Percentiles rank a stretch among this genome's conserved stretches.
phyloP scores from a whole-genome alignment of 2,329 filamentous ascomycete genomes.

The Fonsecaea pedrosoi region DNA sequence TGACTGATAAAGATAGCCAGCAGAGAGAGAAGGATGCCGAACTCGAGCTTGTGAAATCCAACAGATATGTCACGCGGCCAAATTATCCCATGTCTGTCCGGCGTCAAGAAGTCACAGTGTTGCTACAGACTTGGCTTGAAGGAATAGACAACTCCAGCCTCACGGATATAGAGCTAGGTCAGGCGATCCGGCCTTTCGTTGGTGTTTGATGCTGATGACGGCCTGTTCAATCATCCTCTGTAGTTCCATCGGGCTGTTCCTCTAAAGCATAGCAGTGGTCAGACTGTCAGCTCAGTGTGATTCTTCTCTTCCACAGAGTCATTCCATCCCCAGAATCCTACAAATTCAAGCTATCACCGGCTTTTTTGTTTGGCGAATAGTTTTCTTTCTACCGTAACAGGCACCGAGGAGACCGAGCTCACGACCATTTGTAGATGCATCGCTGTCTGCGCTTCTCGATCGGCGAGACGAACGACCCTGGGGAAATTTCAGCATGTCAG shows the following conservation, averaged over 20 bases:
- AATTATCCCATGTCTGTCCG: no score
- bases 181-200: no score
- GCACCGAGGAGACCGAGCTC: background rate
- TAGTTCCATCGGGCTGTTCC: no score
- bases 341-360: background rate
- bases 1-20: background rate
- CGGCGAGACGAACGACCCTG: no score
- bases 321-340: background rate
- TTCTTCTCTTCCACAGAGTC: background rate
- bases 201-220: no score
- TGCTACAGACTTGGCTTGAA: no score
- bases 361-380: background rate
- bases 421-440: background rate
- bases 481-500: background rate
- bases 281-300: background rate
- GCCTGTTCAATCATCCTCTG: no score
- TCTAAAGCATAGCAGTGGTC: background rate
- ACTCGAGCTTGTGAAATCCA: background rate
- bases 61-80: background rate
- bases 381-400: background rate
- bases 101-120: no score
- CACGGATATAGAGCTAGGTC: no score
- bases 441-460: background rate
- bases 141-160: no score
- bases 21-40: background rate